Percentiles rank a stretch among this genome's conserved stretches.
These are phyloP conservation scores for Endoconidiophora polonica DNA, from an alignment of 2,329 filamentous ascomycete genomes.

Conservation along the genomic window DNA sequence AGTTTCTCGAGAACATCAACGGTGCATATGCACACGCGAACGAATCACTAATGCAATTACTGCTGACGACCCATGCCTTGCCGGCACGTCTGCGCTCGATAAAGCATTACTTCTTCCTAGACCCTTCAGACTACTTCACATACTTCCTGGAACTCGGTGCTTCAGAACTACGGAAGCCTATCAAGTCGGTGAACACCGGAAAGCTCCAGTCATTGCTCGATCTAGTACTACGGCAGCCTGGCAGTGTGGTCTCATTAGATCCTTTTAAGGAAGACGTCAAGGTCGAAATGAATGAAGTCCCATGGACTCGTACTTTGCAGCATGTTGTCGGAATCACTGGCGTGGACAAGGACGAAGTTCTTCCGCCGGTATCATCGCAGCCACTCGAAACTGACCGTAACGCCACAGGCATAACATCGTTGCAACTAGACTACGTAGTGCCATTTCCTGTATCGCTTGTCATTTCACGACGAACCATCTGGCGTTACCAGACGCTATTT, in stretches of 20 bases:
- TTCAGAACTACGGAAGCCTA: slow-evolving; percentile 78
- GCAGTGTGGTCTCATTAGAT: slow-evolving; percentile 82
- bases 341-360: slow-evolving; percentile 73
- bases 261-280: slow-evolving; percentile 98
- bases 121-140: slow-evolving; percentile 93
- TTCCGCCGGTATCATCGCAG: slow-evolving; percentile 54
- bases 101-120: slow-evolving; percentile 98
- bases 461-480: slow-evolving; percentile 90
- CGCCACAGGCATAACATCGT: slow-evolving; percentile 75
- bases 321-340: slow-evolving; percentile 93
- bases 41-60: slow-evolving; percentile 73
- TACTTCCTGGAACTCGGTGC: slow-evolving; percentile 89
- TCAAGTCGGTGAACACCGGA: slow-evolving; percentile 73
- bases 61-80: slow-evolving; percentile 82
- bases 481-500: slow-evolving; percentile 89
- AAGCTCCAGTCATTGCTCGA: slow-evolving; percentile 95
- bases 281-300: slow-evolving; percentile 90
- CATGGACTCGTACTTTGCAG: slow-evolving; percentile 84
- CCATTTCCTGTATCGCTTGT: slow-evolving; percentile 92
- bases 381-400: slow-evolving; percentile 67
- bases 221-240: slow-evolving; percentile 86
- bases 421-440: slow-evolving; percentile 86
- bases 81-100: slow-evolving; percentile 74
- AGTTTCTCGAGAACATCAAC: slow-evolving; percentile 92
- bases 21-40: slow-evolving; percentile 91